Conservation (phyloP, 257 asterid species). For the Echium plantagineum region DNA sequence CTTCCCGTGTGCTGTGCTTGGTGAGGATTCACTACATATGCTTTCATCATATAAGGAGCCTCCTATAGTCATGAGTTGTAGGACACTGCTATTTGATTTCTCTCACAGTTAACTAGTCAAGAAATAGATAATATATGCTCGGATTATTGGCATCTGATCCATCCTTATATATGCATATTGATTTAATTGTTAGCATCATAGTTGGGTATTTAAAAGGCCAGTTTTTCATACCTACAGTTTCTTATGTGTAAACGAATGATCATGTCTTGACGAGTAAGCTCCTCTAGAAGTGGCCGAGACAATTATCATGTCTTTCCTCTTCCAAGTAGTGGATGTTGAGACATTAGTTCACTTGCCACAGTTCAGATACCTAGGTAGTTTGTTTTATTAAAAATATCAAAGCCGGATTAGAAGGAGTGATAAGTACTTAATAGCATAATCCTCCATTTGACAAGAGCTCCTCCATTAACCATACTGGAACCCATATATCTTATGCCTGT, state of each 20-base stretch:
- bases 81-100: neutral
- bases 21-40: conserved; percentile 30
- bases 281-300: too few relatives aligned
- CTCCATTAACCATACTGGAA: neutral
- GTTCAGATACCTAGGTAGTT: too few relatives aligned
- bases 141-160: neutral
- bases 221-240: too few relatives aligned
- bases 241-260: neutral
- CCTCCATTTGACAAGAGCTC: too few relatives aligned
- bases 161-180: neutral
- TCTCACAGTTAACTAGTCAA: neutral
- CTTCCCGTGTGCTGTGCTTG: conserved; percentile 98
- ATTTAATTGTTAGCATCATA: too few relatives aligned
- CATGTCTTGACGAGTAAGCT: neutral
- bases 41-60: neutral
- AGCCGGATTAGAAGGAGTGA: too few relatives aligned
- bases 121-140: neutral
- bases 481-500: neutral
- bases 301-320: too few relatives aligned
- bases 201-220: too few relatives aligned
- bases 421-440: too few relatives aligned
- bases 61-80: neutral
- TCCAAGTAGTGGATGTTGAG: too few relatives aligned
- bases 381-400: too few relatives aligned
- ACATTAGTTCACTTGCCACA: too few relatives aligned